A percentile compares a stretch with the other conserved stretches of the same genome.
phyloP scores from a whole-genome alignment of 1,284 basidiomycete genomes.

The Meira nashicola region DNA sequence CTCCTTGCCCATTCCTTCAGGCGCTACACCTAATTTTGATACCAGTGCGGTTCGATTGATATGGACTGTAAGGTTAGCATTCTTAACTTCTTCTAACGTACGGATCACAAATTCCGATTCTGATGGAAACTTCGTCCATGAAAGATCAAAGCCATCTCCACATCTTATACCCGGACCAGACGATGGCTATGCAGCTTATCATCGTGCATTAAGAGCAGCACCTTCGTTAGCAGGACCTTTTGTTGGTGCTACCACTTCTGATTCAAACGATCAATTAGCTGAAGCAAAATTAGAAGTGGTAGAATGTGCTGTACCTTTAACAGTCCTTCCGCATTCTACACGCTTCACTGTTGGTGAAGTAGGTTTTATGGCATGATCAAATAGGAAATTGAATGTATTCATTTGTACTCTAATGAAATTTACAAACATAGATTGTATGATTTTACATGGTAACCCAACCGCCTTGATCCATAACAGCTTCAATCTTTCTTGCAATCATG shows the following conservation, averaged over 20 bases:
- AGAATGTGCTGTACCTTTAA: slow-evolving; percentile 46
- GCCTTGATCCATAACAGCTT: slow-evolving; percentile 52
- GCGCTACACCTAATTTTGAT: slow-evolving; percentile 43
- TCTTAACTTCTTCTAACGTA: slow-evolving; percentile 32
- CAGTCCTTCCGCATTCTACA: slow-evolving; percentile 40
- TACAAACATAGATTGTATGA: background rate
- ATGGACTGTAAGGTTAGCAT: slow-evolving; percentile 40
- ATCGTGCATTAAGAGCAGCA: slow-evolving; percentile 27
- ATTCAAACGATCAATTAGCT: background rate
- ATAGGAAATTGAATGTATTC: too few species aligned
- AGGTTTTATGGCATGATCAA: background rate
- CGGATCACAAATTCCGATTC: slow-evolving; percentile 1
- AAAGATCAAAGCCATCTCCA: slow-evolving; percentile 22
- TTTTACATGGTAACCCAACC: slow-evolving; percentile 9
- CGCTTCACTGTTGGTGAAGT: slow-evolving; percentile 29
- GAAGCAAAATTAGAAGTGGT: slow-evolving; percentile 47
- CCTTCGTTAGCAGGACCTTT: slow-evolving; percentile 17
- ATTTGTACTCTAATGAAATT: background rate
- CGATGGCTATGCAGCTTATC: slow-evolving; percentile 43
- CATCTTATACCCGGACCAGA: slow-evolving; percentile 27
- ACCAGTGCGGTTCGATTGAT: slow-evolving; percentile 44
- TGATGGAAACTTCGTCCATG: background rate
- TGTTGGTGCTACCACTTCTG: background rate
- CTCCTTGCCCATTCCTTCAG: slow-evolving; percentile 36
- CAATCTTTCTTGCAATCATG: slow-evolving; percentile 79